Conservation (phyloP, 2,329 filamentous ascomycete genomes). For the Colletotrichum theobromicola region DNA sequence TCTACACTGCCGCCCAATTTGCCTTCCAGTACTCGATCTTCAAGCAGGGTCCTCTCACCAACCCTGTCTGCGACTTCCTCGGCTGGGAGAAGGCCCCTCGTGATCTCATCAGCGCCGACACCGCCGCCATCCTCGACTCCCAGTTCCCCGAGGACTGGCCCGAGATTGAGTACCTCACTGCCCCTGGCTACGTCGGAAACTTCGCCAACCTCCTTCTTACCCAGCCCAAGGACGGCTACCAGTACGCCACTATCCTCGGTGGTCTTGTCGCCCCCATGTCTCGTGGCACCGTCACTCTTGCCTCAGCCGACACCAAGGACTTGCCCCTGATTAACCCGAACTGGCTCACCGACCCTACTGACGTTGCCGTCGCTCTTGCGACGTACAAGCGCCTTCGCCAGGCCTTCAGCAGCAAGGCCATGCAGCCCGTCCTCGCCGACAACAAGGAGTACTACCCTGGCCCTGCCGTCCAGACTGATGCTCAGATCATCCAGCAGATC, state of each 20-base stretch:
- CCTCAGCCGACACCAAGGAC: constrained; percentile 35
- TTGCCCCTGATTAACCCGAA: constrained; percentile 50
- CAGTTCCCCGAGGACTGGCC: constrained; percentile 14
- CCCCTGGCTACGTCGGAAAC: constrained; percentile 22
- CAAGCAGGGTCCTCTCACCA: constrained; percentile 23
- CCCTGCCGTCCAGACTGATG: constrained; percentile 40
- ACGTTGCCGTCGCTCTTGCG: constrained; percentile 48
- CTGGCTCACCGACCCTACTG: constrained; percentile 47
- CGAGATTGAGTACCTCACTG: constrained; percentile 15
- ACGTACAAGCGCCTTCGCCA: constrained; percentile 47
- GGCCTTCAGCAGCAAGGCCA: constrained; percentile 31
- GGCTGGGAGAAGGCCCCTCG: constrained; percentile 26
- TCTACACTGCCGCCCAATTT: background rate
- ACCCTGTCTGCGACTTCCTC: constrained; percentile 25
- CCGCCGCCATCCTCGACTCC: background rate
- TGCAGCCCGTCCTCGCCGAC: constrained; percentile 34
- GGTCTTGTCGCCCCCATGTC: constrained; percentile 44
- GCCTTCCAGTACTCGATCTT: background rate
- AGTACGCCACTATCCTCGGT: constrained; percentile 27
- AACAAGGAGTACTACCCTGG: constrained; percentile 42
- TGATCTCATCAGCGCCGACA: constrained; percentile 5
- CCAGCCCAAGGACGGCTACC: constrained; percentile 15
- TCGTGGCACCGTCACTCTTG: constrained; percentile 47
- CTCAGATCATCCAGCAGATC: constrained; percentile 42
- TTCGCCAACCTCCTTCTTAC: constrained; percentile 8